Evolutionary conservation across 169 alveolate genomes (phyloP).

Genomic region (Neospora caninum): DNA sequence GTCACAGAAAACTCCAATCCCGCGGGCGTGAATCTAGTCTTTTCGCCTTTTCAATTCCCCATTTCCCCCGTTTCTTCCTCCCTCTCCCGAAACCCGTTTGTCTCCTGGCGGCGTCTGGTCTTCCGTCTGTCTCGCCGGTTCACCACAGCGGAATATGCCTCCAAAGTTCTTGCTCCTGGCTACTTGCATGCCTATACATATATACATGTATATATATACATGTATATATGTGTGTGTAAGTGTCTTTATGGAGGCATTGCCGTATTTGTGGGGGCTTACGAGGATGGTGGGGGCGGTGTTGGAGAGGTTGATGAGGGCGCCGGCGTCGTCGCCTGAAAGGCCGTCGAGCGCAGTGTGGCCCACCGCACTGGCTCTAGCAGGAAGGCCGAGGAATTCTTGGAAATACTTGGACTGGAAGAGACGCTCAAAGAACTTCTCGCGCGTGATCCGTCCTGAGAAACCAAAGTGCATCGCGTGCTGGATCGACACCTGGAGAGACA

Average conservation of each 20-base stretch:
- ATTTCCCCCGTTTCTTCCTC: no score
- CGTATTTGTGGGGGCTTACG: not conserved
- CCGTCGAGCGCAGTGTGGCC: not conserved
- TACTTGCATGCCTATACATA: not conserved
- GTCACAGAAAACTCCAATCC: no score
- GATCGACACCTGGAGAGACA: not conserved
- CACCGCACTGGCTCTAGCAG: not conserved
- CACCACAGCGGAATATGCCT: no score
- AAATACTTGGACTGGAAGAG: slow-evolving; percentile 49
- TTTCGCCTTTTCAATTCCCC: no score
- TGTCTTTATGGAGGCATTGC: no score
- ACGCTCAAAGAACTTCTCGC: slow-evolving; percentile 47
- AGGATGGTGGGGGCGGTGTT: not conserved
- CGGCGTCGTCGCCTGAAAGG: not conserved
- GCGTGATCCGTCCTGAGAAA: slow-evolving; percentile 27
- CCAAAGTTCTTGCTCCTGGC: no score
- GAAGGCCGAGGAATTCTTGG: slow-evolving; percentile 49
- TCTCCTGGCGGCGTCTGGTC: no score
- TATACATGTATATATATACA: not conserved
- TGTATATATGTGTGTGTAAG: not conserved
- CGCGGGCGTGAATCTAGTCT: no score
- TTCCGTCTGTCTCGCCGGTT: no score
- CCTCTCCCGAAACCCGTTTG: no score
- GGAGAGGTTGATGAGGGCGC: slow-evolving; percentile 1
- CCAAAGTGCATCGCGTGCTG: not conserved